Conservation (phyloP, 202 grass and related monocot genomes). For the Miscanthus sacchariflorus region DNA sequence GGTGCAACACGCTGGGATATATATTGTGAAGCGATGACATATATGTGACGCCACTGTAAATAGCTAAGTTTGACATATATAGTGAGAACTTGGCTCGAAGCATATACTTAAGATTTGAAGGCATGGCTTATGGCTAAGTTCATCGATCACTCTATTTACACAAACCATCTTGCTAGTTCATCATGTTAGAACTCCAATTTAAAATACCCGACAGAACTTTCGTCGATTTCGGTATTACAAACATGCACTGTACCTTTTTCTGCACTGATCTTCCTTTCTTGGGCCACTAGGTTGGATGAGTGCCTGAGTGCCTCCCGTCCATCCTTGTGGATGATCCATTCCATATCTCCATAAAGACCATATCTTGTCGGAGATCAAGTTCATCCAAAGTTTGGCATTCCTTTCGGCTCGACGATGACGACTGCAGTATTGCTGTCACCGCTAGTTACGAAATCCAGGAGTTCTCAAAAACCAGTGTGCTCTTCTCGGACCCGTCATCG, state of each 20-base stretch:
- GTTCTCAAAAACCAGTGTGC: not conserved
- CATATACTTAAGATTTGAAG: no score
- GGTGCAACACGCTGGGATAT: no score
- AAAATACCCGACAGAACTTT: not conserved
- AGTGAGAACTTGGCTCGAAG: no score
- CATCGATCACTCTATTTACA: not conserved
- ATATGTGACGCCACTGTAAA: no score
- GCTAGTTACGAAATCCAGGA: not conserved
- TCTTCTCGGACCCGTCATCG: not conserved
- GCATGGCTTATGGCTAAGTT: not conserved
- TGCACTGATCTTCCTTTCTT: not conserved
- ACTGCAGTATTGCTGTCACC: not conserved
- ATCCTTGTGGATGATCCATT: conserved; percentile 12
- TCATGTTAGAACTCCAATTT: not conserved
- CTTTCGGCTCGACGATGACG: not conserved
- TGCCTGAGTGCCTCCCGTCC: not conserved
- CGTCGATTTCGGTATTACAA: not conserved
- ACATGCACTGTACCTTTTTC: no score
- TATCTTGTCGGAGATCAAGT: conserved; percentile 31
- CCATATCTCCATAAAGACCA: conserved; percentile 18
- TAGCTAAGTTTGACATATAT: no score
- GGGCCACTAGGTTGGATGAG: not conserved
- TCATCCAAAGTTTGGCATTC: not conserved
- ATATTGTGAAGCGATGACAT: no score
- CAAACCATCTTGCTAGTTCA: not conserved